Evolutionary conservation across 495 filamentous ascomycete genomes (phyloP), one percentile per base, ranked within the genome.

Genomic region (Chaetomium tenue): DNA sequence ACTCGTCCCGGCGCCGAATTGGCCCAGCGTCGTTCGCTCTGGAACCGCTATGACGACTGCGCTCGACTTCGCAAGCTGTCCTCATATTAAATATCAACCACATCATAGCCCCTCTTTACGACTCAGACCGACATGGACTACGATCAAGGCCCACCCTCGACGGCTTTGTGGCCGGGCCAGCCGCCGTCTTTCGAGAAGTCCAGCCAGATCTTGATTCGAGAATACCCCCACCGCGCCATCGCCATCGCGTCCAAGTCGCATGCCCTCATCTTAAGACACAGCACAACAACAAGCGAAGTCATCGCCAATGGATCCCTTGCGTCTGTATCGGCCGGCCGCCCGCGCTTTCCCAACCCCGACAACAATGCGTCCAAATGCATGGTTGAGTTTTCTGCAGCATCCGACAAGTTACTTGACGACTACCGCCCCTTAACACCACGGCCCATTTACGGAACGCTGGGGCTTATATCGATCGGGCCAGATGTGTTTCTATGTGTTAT

Each of bases 401-500:
- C 84, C n/a, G 77, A 84, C 50, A 79, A 84, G 51, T 83, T 94
- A 60, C 79, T 97, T 40, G 79, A 78, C 63, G 88, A 88, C 37
- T 98, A 92, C 74, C 84, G 87, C 58, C 78, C 87, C 5, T 73
- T 97, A 47, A 89, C 88, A 50, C 79, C 83, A n/a, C 80, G 86
- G 22, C 85, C 87, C n/a, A 90, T 91, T 40, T 86, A 92, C 68
- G 94, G 94, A 37, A 97, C 93, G 2, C 82, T 98, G 59, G 94
- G 94, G 1, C 79, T 98, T 44, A 91, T 98, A 64, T 93, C 92
- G 2, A 81, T 97, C 54, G 84, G 85, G 53, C 82, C 86, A 30
- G 93, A 97, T 82, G 86, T 96, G 18, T 98, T 98, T 71, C 82
- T 98, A 22, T 94, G 91, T 67, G 88, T 97, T n/a, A 87, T 98